Evolutionary conservation across 1,284 basidiomycete genomes (phyloP), one percentile per base, ranked within the genome.

Genomic region (Neolentinus lepideus): DNA sequence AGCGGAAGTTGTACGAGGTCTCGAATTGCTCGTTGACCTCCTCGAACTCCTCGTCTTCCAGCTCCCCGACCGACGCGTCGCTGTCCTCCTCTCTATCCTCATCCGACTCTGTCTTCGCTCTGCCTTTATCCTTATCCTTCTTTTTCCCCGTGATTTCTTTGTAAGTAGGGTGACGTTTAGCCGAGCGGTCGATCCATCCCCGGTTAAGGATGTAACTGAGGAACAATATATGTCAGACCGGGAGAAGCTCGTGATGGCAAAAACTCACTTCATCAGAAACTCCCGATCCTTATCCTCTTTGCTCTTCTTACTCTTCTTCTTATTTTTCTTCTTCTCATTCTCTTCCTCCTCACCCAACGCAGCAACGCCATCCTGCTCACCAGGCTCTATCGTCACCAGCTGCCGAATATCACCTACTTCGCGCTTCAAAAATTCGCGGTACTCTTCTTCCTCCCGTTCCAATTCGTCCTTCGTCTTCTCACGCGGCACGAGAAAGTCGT

Each of bases 1-100:
- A 96, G 54, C 94, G 84, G 75, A 94, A 94, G 67, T 96, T 96
- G 71, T 95, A 96, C n/a, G 88, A 87, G 16, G 80, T 81, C 68
- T 91, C 89, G 60, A 89, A 91, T 26, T 77, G 78, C 25, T 91
- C 88, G 0, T 79, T 84, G 52, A 81, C 72, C 14, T 89, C 85
- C 46, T 90, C 88, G 59, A 89, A 89, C n/a, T 85, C 78, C 14
- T 79, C 72, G 1, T 78, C 77, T 26, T 79, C 76, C n/a, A 79
- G 70, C 61, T 65, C 64, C 36, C 68, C 67, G 47, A 73, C 73
- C 50, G n/a, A n/a, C n/a, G n/a, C n/a, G n/a, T 67, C 67, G 8
- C 71, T 73, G 25, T 75, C 71, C 11, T 69, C 67, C n/a, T 71
- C 72, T 11, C 73, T 71, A 35, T 67, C 66, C 10, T 69, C 70